phyloP scores from a whole-genome alignment of 1,284 basidiomycete species.

The Sphaerobolus stellatus region DNA sequence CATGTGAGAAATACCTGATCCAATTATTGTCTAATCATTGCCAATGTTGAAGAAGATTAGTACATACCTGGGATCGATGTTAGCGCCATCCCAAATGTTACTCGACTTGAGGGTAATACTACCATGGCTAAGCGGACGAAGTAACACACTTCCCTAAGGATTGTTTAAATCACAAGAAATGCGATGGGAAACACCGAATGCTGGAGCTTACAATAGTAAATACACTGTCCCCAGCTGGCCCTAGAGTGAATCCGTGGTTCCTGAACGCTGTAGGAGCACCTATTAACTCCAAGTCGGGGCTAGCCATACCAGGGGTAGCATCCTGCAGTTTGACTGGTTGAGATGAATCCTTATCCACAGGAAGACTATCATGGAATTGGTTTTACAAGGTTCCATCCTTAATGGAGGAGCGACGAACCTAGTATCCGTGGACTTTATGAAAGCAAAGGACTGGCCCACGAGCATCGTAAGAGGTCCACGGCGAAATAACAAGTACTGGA shows the following conservation, averaged over 20 bases:
- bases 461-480: slow-evolving; percentile 29
- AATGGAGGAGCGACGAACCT: slow-evolving; percentile 14
- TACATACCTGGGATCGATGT: slow-evolving; percentile 43
- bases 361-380: slow-evolving; percentile 2
- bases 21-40: slow-evolving; percentile 12
- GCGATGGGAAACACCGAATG: neutral
- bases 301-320: slow-evolving; percentile 15
- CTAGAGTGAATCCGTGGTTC: slow-evolving; percentile 13
- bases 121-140: slow-evolving; percentile 31
- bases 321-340: slow-evolving; percentile 4
- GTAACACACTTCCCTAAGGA: slow-evolving; percentile 13
- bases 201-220: neutral
- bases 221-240: neutral
- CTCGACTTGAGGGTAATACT: slow-evolving; percentile 34
- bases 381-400: neutral
- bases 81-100: slow-evolving; percentile 37
- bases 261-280: slow-evolving; percentile 17
- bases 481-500: slow-evolving; percentile 33
- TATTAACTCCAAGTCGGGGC: slow-evolving; percentile 24
- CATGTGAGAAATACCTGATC: slow-evolving; percentile 22
- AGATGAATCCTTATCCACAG: neutral
- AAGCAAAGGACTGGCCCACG: slow-evolving; percentile 24
- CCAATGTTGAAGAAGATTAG: neutral
- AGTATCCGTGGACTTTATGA: slow-evolving; percentile 34
- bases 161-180: slow-evolving; percentile 1